Evolutionary conservation across 805 yeast species (phyloP), one percentile per base, ranked within the genome.

Genomic region (Saccharomyces kudriavzevii): DNA sequence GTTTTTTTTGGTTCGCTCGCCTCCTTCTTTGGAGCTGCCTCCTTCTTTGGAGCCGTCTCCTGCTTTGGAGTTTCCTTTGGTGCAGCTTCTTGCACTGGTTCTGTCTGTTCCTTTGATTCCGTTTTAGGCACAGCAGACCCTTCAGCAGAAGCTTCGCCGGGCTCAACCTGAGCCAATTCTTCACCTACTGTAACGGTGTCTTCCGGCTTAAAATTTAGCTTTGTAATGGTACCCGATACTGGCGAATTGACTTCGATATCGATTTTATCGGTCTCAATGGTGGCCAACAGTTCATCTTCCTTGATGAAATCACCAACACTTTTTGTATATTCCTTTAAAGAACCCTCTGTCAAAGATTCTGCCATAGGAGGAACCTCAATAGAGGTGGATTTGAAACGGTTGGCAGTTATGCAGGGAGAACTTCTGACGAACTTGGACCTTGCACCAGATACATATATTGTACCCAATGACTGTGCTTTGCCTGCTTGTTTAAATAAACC

Each of bases 311-410:
- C 98, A 60, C 99, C 99, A 57, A 90, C 89, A 57, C 81, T 74
- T 69, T 85, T 85, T 59, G 77, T 74, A 67, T 75, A 85, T 55
- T 79, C 80, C 57, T 88, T 77, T 60, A 94, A 79, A 49, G 98
- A 89, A 70, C 99, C 99, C 73, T 94, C 99, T 45, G 97, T 89
- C 68, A 94, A 85, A 50, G 97, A 91, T 75, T 94, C 99, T 47
- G 99, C 98, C 97, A 94, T 90, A 60, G 89, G 95, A 49, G 99
- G 99, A 24, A 94, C 98, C 72, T 90, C 88, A 51, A 92, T 96
- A 49, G 68, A 71, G 57, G 75, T 76, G 43, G 77, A 70, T 55
- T 72, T 69, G 58, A 58, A 67, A 60, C 76, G 71, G 49, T 22
- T 56, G 43, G 22, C 24, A 35, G 43, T 17, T 35, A 17, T 35